Percentiles rank a stretch among this genome's conserved stretches.
Conservation (phyloP, 257 asterid species). For the Orobanche coerulescens region DNA sequence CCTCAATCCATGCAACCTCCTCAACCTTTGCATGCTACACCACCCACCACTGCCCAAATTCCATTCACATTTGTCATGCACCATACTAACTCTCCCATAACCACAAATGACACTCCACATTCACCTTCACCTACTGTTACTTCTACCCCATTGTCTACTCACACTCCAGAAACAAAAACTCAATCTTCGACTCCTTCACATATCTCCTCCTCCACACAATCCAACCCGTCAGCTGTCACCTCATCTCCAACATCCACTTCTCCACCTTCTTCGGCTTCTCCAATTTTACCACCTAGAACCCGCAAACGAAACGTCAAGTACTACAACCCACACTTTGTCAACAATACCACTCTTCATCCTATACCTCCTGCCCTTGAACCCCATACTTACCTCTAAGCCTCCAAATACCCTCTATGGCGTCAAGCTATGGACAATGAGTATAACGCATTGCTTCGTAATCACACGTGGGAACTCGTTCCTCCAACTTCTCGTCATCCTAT, state of each 20-base stretch:
- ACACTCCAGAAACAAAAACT: not conserved
- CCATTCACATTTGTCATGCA: no score
- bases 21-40: not conserved
- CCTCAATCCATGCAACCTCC: not conserved
- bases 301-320: not conserved
- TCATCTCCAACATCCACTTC: no score
- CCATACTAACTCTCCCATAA: no score
- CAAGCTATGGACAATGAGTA: not conserved
- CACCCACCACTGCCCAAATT: no score
- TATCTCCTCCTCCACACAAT: no score
- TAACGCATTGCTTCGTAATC: not conserved
- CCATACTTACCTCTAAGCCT: not conserved
- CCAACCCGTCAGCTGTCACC: no score
- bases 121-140: no score
- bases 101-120: no score
- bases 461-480: not conserved
- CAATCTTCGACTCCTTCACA: no score
- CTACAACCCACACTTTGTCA: not conserved
- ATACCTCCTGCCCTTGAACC: not conserved
- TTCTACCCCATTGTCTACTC: not conserved
- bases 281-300: no score
- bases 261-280: no score
- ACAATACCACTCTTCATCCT: constrained; percentile 39
- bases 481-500: not conserved
- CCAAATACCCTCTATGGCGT: not conserved